Base-by-base conservation (phyloP, 768 basidiomycete species). In the Kondoa malvinella region DNA sequence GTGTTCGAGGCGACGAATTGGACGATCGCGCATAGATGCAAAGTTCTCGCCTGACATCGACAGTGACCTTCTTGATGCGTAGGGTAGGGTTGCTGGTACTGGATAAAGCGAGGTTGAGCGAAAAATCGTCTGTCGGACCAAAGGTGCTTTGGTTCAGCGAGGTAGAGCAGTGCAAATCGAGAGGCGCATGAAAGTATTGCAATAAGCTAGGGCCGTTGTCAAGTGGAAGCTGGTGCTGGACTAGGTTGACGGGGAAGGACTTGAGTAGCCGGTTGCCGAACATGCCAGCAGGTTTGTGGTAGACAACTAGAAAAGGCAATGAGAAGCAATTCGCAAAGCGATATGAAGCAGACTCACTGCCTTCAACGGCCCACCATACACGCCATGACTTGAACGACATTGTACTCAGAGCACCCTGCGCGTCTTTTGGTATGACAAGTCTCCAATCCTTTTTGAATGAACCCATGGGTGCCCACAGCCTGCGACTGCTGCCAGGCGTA, bases 291-390 rank as follows among this genome's bases (percentile, higher is more conserved):
- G 83, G 84, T 4, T 78, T 76, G 74, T 90, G 89, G 68, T 82
- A 81, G 59, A 90, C 81, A 62, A 86, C 88, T 88, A 50, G 59
- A 27, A 66, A 40, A 40, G 25, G 8, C 26, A 40, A 34, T 61
- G 25, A 56, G 65, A 56, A 4, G 27, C 34, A 34, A 17, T 57
- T 2, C 15, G 72, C 68, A 66, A 71, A 68, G 66, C 34, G 61
- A 63, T 57, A 56, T 60, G 65, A n/a, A 65, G 64, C 70, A 59
- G 16, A 80, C 84, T 71, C 71, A 85, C 88, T 82, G 70, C 88
- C 88, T 79, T 91, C 89, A 67, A 91, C 80, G 65, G 87, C 81
- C 89, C 89, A 91, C 74, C 83, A 83, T 74, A 87, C 84, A 57
- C 85, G 81, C 76, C 88, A 91, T 72, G 85, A 86, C 72, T 86